Evolutionary conservation across 1,284 basidiomycete genomes (phyloP).

Genomic region (Cutaneotrichosporon cavernicola): DNA sequence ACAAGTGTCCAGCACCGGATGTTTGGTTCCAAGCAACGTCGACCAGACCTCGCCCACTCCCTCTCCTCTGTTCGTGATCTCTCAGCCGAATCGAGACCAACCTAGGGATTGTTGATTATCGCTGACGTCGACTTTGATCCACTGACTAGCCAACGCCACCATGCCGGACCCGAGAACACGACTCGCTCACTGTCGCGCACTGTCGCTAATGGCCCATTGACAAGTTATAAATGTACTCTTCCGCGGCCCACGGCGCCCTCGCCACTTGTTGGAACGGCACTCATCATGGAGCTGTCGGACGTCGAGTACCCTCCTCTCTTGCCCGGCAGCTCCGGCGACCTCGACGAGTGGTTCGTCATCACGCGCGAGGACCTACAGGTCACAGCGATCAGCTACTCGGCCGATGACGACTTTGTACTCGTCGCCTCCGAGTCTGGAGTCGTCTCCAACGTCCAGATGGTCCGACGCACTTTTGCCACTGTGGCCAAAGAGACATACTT

Average conservation of each 20-base stretch:
- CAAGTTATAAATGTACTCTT: no score
- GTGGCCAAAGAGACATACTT: background rate
- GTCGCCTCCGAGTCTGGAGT: background rate
- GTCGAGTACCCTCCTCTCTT: background rate
- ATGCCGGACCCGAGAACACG: no score
- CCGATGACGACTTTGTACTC: background rate
- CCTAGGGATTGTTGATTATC: no score
- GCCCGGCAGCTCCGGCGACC: background rate
- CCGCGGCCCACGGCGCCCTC: background rate
- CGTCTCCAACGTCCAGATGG: background rate
- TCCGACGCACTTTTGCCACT: background rate
- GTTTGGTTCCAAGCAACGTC: no score
- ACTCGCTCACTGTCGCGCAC: no score
- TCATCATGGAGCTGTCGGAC: background rate
- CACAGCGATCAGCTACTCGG: background rate
- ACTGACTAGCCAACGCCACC: no score
- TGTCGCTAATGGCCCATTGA: no score
- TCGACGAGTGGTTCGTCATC: background rate
- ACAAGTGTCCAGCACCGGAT: no score
- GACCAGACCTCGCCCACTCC: no score
- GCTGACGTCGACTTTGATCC: no score
- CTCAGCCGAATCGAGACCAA: no score
- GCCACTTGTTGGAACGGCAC: background rate
- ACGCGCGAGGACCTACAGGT: background rate
- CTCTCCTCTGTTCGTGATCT: no score